Evolutionary conservation across 2,329 filamentous ascomycete species (phyloP), one percentile per base, ranked within the genome.

Genomic region (Aureobasidium sp.): DNA sequence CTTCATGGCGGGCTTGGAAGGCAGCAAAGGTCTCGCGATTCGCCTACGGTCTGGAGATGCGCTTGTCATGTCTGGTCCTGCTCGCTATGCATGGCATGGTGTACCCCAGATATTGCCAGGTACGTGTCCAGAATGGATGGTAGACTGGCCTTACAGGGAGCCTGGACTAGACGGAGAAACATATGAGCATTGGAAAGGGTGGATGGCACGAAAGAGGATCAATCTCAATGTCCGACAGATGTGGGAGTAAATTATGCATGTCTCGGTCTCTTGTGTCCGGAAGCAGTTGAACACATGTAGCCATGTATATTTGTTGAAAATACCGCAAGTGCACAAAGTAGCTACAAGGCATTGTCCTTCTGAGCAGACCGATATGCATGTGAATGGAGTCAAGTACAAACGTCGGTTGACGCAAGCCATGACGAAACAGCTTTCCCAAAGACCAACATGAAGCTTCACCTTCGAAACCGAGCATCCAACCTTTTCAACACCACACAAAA

Each of bases 221-320:
- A 97, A 97, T 71, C 70, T 97, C 50, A 97, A 97, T 71, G 89
- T 96, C 10, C 81, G 93, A 64, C 93, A 97, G 74, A 95, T 96
- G 87, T 83, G 77, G 69, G 81, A 84, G 23, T 53, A 29, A 19
- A 3, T 21, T 31, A n/a, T 46, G 45, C 25, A 27, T 13, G 25
- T 19, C 27, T 47, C 7, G 17, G 21, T 13, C 4, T 6, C n/a
- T 8, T n/a, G 7, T 37, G 3, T n/a, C 43, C 17, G 7, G 5
- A 46, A n/a, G 13, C 43, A 46, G 7, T 10, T 15, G n/a, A n/a
- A n/a, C n/a, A n/a, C n/a, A n/a, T n/a, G n/a, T n/a, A n/a, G n/a
- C n/a, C n/a, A n/a, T n/a, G n/a, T n/a, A n/a, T n/a, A n/a, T n/a
- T n/a, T 38, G 17, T 19, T 9, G 6, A n/a, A 4, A 38, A 25